A percentile compares a stretch with the other conserved stretches of the same genome.
Conservation (phyloP, 768 basidiomycete species). For the Lentinus brumalis region DNA sequence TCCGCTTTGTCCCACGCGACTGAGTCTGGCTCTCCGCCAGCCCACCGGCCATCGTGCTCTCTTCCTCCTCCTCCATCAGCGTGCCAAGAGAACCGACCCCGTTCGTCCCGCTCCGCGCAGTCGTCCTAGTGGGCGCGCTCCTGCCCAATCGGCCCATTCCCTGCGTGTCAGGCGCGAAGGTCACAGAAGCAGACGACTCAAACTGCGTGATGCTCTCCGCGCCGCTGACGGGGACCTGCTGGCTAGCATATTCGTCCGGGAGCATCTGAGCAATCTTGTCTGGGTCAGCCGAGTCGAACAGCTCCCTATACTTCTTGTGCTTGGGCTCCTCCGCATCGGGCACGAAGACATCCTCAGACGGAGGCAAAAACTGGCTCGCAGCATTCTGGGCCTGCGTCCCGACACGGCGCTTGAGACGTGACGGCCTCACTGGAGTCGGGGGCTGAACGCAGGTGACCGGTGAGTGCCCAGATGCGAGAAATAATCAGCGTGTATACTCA, state of each 20-base stretch:
- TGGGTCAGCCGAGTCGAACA: constrained; percentile 69
- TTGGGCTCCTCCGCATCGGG: constrained; percentile 52
- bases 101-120: constrained; percentile 4
- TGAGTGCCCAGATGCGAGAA: background rate
- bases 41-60: constrained; percentile 29
- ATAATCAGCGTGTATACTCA: background rate
- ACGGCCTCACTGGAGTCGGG: constrained; percentile 6
- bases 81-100: constrained; percentile 30
- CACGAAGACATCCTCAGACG: constrained; percentile 25
- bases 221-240: background rate
- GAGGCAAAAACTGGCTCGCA: constrained; percentile 24
- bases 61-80: constrained; percentile 61
- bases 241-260: constrained; percentile 20
- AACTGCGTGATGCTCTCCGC: constrained; percentile 32
- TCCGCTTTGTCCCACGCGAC: constrained; percentile 40
- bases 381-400: constrained; percentile 34
- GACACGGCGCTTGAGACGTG: constrained; percentile 54
- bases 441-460: constrained; percentile 7
- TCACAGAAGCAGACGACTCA: constrained; percentile 10
- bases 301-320: constrained; percentile 67
- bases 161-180: constrained; percentile 16
- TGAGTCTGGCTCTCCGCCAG: constrained; percentile 12
- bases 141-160: background rate
- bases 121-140: background rate
- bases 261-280: constrained; percentile 35